Conservation (phyloP, 768 basidiomycete species). For the Phlebiopsis flavidoalba region DNA sequence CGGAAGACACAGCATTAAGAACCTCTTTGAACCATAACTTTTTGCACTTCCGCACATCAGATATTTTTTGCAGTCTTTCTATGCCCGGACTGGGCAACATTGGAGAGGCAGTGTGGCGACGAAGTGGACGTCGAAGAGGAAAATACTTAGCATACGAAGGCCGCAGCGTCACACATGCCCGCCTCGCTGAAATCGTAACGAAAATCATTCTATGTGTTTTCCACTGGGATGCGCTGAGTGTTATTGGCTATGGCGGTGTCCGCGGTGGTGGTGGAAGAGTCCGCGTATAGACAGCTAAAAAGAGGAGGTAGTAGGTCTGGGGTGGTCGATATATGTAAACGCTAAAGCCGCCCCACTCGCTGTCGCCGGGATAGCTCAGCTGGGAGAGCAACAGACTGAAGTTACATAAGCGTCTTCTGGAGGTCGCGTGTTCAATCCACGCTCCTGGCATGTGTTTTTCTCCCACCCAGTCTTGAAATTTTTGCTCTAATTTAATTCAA, state of each 20-base stretch:
- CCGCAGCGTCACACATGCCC: not conserved
- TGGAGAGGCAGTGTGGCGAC: not conserved
- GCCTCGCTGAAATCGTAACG: not conserved
- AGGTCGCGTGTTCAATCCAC: constrained; percentile 77
- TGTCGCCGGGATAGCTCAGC: constrained; percentile 27
- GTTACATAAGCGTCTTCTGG: constrained; percentile 36
- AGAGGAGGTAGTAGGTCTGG: no score
- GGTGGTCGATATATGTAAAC: not conserved
- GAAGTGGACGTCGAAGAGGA: not conserved
- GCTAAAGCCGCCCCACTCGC: not conserved
- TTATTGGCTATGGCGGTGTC: not conserved
- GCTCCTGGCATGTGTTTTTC: constrained; percentile 48
- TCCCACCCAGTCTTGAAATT: no score
- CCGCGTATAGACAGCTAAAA: no score
- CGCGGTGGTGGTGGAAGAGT: no score
- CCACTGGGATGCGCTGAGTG: not conserved
- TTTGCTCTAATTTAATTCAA: no score
- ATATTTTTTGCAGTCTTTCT: not conserved
- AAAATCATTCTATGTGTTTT: not conserved
- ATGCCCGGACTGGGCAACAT: not conserved
- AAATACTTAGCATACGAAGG: not conserved
- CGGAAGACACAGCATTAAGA: not conserved
- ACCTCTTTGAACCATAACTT: not conserved
- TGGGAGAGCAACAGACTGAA: constrained; percentile 32
- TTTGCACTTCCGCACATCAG: not conserved